Base-by-base conservation (phyloP, 257 asterid species). In the Perilla frutescens region DNA sequence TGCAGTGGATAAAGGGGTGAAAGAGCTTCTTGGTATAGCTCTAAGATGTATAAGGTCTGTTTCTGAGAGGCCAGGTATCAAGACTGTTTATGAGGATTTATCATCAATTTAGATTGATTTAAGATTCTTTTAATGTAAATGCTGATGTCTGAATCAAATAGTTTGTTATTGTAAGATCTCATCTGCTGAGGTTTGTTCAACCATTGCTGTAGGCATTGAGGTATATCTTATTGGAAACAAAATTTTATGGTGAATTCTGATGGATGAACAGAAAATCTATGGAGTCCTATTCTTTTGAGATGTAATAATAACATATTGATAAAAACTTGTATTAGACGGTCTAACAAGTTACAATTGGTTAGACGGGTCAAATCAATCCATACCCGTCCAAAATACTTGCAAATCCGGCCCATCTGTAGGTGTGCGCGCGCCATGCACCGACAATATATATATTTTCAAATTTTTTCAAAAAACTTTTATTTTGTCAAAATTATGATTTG, bases 61-160 rank as follows among this genome's bases (percentile, higher is more conserved):
- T 6, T 80, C 98, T 0, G 94, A 90, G 80, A 85, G 98, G 80
- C 96, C 98, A 5, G 98, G 98, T n/a, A 92, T 92, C 79, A 92
- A 92, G 89, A 90, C 90, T 4, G 80, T 90, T 15, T 92, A 92
- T 55, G 98, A 92, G 76, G 97, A 92, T 80, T 89, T 92, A 3
- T 92, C 97, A 1, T 88, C 96, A 26, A 81, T 92, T 77, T 91
- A 88, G 80, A 50, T 68, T 71, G 77, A 45, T 56, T 43, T 13
- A 34, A 20, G 65, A 50, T 79, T 57, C 57, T 29, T 79, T 67
- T 44, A 36, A 15, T 39, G 74, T 61, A 39, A 32, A 47, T 50
- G 72, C 55, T 89, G 96, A 48, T 48, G 53, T 48, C 53, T 48
- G 89, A 77, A 82, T 88, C 88, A 86, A 89, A 63, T 76, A 77